Evolutionary conservation across 2,329 filamentous ascomycete species (phyloP).

Genomic region (Aspergillus sp.): DNA sequence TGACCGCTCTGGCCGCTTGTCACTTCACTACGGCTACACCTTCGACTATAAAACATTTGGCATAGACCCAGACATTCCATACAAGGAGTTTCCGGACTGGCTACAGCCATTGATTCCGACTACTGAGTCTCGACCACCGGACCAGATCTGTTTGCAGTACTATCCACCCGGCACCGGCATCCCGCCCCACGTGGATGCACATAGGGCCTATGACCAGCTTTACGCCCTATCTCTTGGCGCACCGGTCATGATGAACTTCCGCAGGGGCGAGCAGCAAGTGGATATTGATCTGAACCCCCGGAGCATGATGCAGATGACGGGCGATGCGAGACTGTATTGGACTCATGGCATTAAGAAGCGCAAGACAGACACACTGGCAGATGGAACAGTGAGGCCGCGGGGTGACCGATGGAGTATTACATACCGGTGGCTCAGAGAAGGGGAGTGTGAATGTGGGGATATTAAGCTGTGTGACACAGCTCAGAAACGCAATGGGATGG

Average conservation of each 20-base stretch:
- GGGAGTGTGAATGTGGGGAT: conserved; percentile 47
- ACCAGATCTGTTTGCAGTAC: conserved; percentile 56
- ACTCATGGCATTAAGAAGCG: conserved; percentile 51
- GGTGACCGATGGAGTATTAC: conserved; percentile 50
- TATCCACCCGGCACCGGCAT: conserved; percentile 56
- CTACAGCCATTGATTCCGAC: conserved; percentile 43
- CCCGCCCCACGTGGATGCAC: conserved; percentile 56
- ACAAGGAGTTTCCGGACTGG: conserved; percentile 48
- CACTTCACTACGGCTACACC: conserved; percentile 51
- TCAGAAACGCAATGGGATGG: conserved; percentile 40
- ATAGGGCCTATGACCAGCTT: conserved; percentile 39
- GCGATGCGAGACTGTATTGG: conserved; percentile 48
- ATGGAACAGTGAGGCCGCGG: conserved; percentile 41
- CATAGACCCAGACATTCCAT: conserved; percentile 46
- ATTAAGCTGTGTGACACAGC: conserved; percentile 47
- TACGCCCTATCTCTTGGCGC: conserved; percentile 29
- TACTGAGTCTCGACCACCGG: conserved; percentile 41
- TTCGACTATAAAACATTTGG: conserved; percentile 56
- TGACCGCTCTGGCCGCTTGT: conserved; percentile 40
- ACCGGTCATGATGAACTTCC: conserved; percentile 27
- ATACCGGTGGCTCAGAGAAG: conserved; percentile 47
- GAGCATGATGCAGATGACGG: conserved; percentile 48
- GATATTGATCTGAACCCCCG: conserved; percentile 45
- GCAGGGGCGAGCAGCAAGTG: conserved; percentile 21
- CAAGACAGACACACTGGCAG: conserved; percentile 45